Evolutionary conservation across 2,329 filamentous ascomycete species (phyloP), one percentile per base, ranked within the genome.

Genomic region (Monosporascus ibericus): DNA sequence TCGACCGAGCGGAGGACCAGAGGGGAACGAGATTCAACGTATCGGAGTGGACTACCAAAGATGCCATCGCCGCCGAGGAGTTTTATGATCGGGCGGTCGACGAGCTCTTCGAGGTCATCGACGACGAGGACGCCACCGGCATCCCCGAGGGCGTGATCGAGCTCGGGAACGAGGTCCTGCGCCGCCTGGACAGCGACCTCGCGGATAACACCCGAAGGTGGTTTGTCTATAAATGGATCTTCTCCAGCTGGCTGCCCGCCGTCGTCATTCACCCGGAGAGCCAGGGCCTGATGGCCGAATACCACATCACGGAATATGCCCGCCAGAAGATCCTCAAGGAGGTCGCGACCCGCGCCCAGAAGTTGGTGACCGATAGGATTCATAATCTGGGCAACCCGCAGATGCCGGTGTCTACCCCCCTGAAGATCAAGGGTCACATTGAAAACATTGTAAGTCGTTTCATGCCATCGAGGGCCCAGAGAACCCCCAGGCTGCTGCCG

Each of bases 281-380:
- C 49, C 79, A 84, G 60, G 82, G 83, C 51, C 82, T 88, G 73
- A 86, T 97, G 75, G 81, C 90, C 52, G 90, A 95, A 63, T 92
- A 95, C 68, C 90, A 96, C 72, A 90, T 97, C 62, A 92, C 88
- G 48, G 90, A 95, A 60, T 90, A 92, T 70, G 91, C 90, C 42
- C 84, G 94, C 44, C 88, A 95, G 63, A 92, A 86, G 68, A 87
- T 88, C 52, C 73, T 88, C 52, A 86, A 85, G 63, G 87, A 92
- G 66, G 86, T 96, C 52, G 90, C 88, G 51, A 84, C 88, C 66
- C 84, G 87, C 56, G 87, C 89, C 48, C 87, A 92, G 65, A 86
- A 88, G 63, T 80, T 89, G 58, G 89, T 92, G 14, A 83, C 88
- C 54, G 88, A 92, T 63, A 85, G 90, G 71, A 78, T 82, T 53